These are phyloP conservation scores for Leucoagaricus sp. DNA, from an alignment of 1,284 basidiomycete species.

Conservation along the genomic window DNA sequence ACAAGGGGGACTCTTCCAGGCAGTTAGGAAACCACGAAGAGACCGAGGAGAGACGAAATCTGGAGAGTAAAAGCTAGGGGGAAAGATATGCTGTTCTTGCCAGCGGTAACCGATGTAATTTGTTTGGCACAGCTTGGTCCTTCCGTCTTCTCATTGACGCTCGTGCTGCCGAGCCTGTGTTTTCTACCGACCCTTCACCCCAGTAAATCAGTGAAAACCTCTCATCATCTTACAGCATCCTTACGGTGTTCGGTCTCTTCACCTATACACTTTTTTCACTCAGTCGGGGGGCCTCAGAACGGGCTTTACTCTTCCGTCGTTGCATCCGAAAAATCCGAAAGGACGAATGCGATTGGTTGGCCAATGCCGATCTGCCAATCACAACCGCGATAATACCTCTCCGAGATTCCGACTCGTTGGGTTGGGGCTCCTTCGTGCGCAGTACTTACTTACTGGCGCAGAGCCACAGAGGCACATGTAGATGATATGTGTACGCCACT, in stretches of 20 bases:
- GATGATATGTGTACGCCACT: too few relatives aligned
- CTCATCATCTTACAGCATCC: not conserved
- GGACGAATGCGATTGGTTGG: not conserved
- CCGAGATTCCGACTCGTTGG: too few relatives aligned
- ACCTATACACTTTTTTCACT: not conserved
- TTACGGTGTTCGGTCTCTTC: not conserved
- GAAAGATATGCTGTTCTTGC: conserved; percentile 17
- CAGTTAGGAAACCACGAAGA: conserved; percentile 6
- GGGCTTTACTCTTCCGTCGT: not conserved
- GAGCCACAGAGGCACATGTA: too few relatives aligned
- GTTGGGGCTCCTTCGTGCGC: too few relatives aligned
- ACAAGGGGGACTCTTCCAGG: not conserved
- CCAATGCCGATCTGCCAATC: not conserved
- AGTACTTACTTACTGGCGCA: too few relatives aligned
- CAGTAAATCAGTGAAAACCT: not conserved
- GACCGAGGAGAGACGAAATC: conserved; percentile 9
- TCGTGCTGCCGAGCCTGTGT: not conserved
- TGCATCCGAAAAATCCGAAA: conserved; percentile 1
- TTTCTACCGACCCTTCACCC: not conserved
- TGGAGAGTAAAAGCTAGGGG: not conserved
- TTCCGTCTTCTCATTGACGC: not conserved
- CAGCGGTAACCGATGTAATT: conserved; percentile 28
- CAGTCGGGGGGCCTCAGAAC: not conserved
- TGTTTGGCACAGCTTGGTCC: conserved; percentile 30
- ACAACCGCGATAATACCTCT: not conserved